These are phyloP conservation scores for Casuarina cunninghamiana DNA, from an alignment of 306 rosid genomes.

Conservation along the genomic window DNA sequence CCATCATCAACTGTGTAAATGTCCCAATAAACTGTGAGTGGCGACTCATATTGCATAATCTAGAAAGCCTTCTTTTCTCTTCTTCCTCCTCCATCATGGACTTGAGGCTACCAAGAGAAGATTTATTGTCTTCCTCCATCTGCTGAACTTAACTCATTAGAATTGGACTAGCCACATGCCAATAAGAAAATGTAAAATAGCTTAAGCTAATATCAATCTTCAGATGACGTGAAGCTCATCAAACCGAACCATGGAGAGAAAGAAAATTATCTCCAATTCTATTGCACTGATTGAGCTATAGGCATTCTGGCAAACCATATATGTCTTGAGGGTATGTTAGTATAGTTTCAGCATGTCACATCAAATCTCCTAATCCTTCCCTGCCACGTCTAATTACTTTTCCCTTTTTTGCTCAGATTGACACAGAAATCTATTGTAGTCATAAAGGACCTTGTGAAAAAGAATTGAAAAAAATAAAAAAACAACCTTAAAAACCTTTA, in stretches of 20 bases:
- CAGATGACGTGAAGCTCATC: constrained; percentile 1
- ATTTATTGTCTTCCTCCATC: constrained; percentile 53
- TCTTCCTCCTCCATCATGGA: constrained; percentile 75
- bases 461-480: constrained; percentile 16
- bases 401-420: constrained; percentile 15
- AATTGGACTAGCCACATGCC: constrained; percentile 2
- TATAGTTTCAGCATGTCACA: neutral
- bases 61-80: constrained; percentile 53
- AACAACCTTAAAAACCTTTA: constrained; percentile 54
- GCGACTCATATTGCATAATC: constrained; percentile 47
- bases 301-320: constrained; percentile 5
- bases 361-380: neutral
- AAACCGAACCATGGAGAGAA: neutral
- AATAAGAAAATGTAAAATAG: constrained; percentile 24
- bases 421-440: constrained; percentile 2
- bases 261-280: constrained; percentile 6
- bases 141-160: constrained; percentile 26
- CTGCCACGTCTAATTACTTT: neutral
- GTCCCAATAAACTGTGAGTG: constrained; percentile 88
- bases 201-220: constrained; percentile 12
- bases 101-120: constrained; percentile 66
- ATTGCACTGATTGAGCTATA: constrained; percentile 7
- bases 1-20: constrained; percentile 74
- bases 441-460: constrained; percentile 4
- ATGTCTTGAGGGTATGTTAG: neutral